phyloP scores from a whole-genome alignment of 192 early-diverging fungal species.

The Entomortierella chlamydospora region DNA sequence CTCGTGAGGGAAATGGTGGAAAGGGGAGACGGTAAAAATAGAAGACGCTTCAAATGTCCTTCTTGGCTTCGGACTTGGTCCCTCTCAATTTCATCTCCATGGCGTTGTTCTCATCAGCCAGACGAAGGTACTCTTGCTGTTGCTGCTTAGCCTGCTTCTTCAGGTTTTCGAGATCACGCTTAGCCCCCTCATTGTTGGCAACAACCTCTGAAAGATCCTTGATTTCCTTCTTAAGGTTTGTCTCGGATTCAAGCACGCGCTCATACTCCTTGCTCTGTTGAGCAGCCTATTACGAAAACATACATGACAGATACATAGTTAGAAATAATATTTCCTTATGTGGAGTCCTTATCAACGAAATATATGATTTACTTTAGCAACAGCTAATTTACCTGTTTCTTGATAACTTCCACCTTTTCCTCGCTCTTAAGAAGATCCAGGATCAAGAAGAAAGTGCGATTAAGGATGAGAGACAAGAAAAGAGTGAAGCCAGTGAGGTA shows the following conservation, averaged over 20 bases:
- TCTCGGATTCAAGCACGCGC: conserved; percentile 46
- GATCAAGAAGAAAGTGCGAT: conserved; percentile 65
- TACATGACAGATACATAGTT: no score
- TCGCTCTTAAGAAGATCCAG: conserved; percentile 63
- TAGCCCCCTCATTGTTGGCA: conserved; percentile 22
- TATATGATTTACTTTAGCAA: background rate
- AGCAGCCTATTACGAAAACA: conserved; percentile 23
- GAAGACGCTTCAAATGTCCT: conserved; percentile 39
- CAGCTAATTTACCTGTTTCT: conserved; percentile 38
- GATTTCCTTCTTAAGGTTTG: conserved; percentile 45
- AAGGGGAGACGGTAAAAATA: background rate
- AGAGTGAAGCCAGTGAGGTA: conserved; percentile 70
- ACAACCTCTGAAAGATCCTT: conserved; percentile 42
- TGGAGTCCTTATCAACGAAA: no score
- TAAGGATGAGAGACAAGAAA: conserved; percentile 68
- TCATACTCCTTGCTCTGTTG: conserved; percentile 56
- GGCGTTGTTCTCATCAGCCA: conserved; percentile 53
- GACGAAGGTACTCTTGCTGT: conserved; percentile 52
- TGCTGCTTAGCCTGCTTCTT: conserved; percentile 61
- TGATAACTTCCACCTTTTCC: conserved; percentile 58
- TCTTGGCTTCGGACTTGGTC: conserved; percentile 32
- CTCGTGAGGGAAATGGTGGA: background rate
- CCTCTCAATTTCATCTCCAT: conserved; percentile 48
- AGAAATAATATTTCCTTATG: no score
- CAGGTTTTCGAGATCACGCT: conserved; percentile 56